Percentiles rank a stretch among this genome's conserved stretches.
phyloP scores from a whole-genome alignment of 2,329 filamentous ascomycete species.

The Alternaria gaisen region DNA sequence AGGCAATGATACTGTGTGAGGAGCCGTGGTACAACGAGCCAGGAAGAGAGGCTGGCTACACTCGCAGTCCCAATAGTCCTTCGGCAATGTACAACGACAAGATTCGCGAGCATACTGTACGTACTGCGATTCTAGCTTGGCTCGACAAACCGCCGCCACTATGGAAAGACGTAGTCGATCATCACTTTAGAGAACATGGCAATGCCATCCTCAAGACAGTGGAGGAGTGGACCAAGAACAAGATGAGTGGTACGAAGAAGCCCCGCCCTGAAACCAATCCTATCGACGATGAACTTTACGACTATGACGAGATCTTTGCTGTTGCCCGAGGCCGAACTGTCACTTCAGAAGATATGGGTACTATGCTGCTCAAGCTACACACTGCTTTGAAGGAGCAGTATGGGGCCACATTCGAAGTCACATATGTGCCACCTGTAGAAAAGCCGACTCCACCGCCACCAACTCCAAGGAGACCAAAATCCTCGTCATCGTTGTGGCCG shows the following conservation, averaged over 20 bases:
- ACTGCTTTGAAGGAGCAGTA: slow-evolving; percentile 8
- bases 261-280: not conserved
- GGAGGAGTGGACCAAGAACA: slow-evolving; percentile 27
- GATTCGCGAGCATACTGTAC: slow-evolving; percentile 39
- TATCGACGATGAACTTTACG: not conserved
- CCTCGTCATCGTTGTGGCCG: not conserved
- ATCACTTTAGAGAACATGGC: slow-evolving; percentile 39
- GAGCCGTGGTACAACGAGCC: slow-evolving; percentile 66
- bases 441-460: not conserved
- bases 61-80: not conserved
- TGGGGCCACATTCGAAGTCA: slow-evolving; percentile 4
- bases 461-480: not conserved
- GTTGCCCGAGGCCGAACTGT: not conserved
- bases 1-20: slow-evolving; percentile 65
- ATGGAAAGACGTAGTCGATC: slow-evolving; percentile 36
- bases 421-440: not conserved
- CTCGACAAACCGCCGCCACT: slow-evolving; percentile 28
- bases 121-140: slow-evolving; percentile 48
- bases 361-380: slow-evolving; percentile 15
- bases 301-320: not conserved
- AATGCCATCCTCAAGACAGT: slow-evolving; percentile 35
- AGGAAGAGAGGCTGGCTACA: slow-evolving; percentile 38
- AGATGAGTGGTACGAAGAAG: not conserved
- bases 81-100: slow-evolving; percentile 40
- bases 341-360: not conserved